These are phyloP conservation scores for Zymoseptoria pseudotritici DNA, from an alignment of 2,329 filamentous ascomycete genomes.

Conservation along the genomic window DNA sequence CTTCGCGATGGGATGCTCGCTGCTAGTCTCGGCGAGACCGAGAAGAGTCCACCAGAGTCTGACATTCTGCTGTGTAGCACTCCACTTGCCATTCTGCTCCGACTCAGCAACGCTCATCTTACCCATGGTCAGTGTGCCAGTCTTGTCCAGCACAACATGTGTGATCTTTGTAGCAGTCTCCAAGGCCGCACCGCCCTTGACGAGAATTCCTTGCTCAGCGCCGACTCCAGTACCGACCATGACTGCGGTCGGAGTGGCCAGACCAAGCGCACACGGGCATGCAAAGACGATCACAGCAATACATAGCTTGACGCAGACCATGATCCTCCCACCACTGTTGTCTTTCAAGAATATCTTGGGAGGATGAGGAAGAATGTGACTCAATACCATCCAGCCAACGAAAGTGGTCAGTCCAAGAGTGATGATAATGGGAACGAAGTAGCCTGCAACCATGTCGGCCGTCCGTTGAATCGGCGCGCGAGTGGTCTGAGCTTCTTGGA, in stretches of 20 bases:
- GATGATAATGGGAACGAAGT: slow-evolving; percentile 88
- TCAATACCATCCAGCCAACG: slow-evolving; percentile 86
- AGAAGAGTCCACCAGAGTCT: slow-evolving; percentile 93
- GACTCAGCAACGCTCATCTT: slow-evolving; percentile 85
- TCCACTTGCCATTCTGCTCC: slow-evolving; percentile 62
- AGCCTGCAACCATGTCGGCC: slow-evolving; percentile 83
- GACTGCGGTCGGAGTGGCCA: slow-evolving; percentile 92
- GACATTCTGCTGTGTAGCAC: slow-evolving; percentile 57
- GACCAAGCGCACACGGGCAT: slow-evolving; percentile 90
- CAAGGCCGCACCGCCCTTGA: slow-evolving; percentile 88
- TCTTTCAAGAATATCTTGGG: slow-evolving; percentile 78
- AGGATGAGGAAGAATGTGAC: slow-evolving; percentile 74
- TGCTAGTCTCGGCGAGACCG: slow-evolving; percentile 89
- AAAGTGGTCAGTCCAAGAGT: slow-evolving; percentile 79
- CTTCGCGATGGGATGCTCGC: slow-evolving; percentile 91
- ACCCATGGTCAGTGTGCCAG: slow-evolving; percentile 85
- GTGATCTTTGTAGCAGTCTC: slow-evolving; percentile 87
- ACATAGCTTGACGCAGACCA: slow-evolving; percentile 95
- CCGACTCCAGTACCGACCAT: slow-evolving; percentile 99
- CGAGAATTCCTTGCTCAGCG: slow-evolving; percentile 91
- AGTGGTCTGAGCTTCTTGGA: slow-evolving; percentile 92
- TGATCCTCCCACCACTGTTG: slow-evolving; percentile 79
- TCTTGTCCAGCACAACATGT: slow-evolving; percentile 91
- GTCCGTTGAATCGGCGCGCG: slow-evolving; percentile 90
- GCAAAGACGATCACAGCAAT: slow-evolving; percentile 98